Base-by-base conservation (phyloP, 306 rosid species). In the Phaseolus lunatus region DNA sequence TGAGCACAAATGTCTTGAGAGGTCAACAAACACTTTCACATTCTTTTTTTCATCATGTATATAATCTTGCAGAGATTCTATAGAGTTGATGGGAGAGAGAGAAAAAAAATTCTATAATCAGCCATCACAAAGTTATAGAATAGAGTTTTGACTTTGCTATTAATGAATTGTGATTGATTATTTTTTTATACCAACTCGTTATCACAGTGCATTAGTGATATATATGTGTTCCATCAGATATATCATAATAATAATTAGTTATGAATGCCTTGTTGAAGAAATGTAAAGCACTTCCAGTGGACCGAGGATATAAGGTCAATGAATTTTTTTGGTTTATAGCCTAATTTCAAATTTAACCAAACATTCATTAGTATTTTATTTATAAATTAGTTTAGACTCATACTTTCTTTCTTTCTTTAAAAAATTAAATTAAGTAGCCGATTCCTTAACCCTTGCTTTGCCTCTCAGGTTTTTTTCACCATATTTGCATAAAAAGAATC, bases 11-110 rank as follows among this genome's bases (percentile, higher is more conserved):
- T n/a, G 20, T 66, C 45, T 53, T 37, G 12, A 54, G 33, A 50
- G 23, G 54, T 76, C 49, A 50, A 76, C 67, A 66, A 11, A 50
- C 20, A 37, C 29, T 37, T 65, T 22, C 20, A 12, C 24, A 53
- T 41, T 20, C 22, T 33, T 18, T 41, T 43, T 31, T 75, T 9
- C 59, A 29, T 47, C 37, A 14, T 29, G 8, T 61, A 3, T 27
- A 18, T 48, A 44, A 53, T 24, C 53, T 77, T 23, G 24, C 9
- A 33, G 3, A 22, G 31, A 31, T 63, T 63, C 33, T 63, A 45
- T n/a, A 26, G 16, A 27, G 19, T 10, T 19, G 58, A 45, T 48
- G 35, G 44, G 41, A 75, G 64, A 57, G 5, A 18, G 13, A 10
- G 3, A 41, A 29, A 26, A 49, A 33, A 47, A n/a, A 14, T 19